Evolutionary conservation across 495 filamentous ascomycete genomes (phyloP), one percentile per base, ranked within the genome.

Genomic region (Hypoxylon cercidicola): DNA sequence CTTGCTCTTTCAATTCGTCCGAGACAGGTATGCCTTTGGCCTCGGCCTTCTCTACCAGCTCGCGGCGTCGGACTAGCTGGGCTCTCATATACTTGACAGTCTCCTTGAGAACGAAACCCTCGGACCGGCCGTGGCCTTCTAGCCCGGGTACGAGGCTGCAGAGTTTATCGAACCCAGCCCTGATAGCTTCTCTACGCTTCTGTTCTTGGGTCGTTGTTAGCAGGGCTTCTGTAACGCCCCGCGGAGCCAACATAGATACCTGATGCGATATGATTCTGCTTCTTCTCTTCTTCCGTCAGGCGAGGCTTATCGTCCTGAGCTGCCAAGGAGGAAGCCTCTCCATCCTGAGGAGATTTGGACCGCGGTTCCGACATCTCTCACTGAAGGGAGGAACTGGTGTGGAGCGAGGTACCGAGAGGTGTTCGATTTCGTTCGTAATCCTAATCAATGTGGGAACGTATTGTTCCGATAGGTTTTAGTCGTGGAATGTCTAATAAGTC

Each of bases 231-330:
- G 9, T 9, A 2, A 10, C 20, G 18, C 4, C 21, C 35, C 18
- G 18, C 9, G 8, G 13, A n/a, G 7, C 30, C 28, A 19, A 43
- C 11, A 44, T 40, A 44, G 49, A 19, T 67, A 84, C 82, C 82
- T 1, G 90, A 93, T 8, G 86, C 87, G 65, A 96, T 95, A 71
- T 97, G 93, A 67, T 97, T 97, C 61, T 87, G 87, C 77, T 95
- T 96, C 81, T 95, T 96, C 73, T 96, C 89, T 60, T 90, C 85
- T 54, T 93, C 91, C 3, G 89, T 92, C 55, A 96, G 81, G 16
- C 92, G 87, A n/a, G 90, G 90, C 66, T 87, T 88, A 25, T 91
- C 88, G 11, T 76, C 78, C 0, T 63, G 54, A 6, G 12, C 28
- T 25, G 49, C 45, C 12, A 51, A 66, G 9, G 35, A 45, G 15